Evolutionary conservation across 257 asterid genomes (phyloP), one percentile per base, ranked within the genome.

Genomic region (Thymus quinquecostatus): DNA sequence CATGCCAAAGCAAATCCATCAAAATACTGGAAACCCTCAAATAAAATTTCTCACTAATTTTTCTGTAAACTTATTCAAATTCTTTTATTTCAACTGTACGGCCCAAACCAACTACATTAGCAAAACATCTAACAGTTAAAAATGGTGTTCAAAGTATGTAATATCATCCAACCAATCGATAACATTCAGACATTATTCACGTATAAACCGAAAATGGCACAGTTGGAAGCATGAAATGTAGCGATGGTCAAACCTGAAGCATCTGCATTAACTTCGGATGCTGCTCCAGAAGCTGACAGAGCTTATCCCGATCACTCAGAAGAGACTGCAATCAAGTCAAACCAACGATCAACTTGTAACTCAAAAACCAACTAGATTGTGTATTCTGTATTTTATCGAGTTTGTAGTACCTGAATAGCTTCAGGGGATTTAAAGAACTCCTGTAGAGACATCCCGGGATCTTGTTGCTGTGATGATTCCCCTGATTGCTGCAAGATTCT

Each of bases 241-340:
- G 56, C 11, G 40, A 8, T 54, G 2, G 30, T 32, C 77, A 33
- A 64, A 79, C 82, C 82, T 79, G 79, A 50, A 95, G 92, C 98
- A 95, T 87, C 87, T 95, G 95, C 98, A 95, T 89, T 81, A 95
- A 76, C 83, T 92, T 95, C 12, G 99, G 99, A 71, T 92, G 95
- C 75, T 95, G 94, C 79, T 92, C 98, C 43, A 95, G 87, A 77
- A 95, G 91, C 84, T 84, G 94, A 81, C 98, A 89, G 10, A 95
- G 99, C 77, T 89, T 95, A 47, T 88, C 96, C 45, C 98, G 92
- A 83, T 95, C 99, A 75, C 92, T 83, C 79, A 95, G 85, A 69
- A 94, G 81, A 51, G 84, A 76, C 84, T 80, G 81, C 76, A 57
- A 68, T 68, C 78, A 56, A 43, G 41, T 43, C 68, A 66, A 69